Base-by-base conservation (phyloP, 768 basidiomycete species). In the Leccinum disarticulatum region DNA sequence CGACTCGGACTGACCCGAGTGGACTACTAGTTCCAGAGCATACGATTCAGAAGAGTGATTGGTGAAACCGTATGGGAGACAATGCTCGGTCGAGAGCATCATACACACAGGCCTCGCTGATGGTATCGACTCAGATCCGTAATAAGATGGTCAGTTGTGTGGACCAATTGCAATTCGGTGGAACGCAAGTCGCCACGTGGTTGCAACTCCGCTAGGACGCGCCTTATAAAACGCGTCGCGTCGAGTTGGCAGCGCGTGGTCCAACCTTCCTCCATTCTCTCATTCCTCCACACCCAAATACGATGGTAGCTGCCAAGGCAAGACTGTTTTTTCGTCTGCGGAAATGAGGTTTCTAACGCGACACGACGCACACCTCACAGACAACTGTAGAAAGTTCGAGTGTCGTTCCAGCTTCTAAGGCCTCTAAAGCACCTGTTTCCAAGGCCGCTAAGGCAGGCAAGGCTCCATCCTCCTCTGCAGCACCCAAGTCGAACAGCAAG, bases 401-500 rank as follows among this genome's bases (percentile, higher is more conserved):
- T 1, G 43, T 22, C 28, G 55, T 56, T 35, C 77, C 81, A 49
- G 67, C 70, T 43, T 74, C 72, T 52, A 75, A 70, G 22, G 67
- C 68, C 2, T 50, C 64, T 43, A 74, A 74, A 60, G 65, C 69
- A 6, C 73, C 71, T 14, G 68, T 68, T 49, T 83, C 83, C 63
- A 80, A 79, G 62, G 81, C 70, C 52, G 83, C 82, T 61, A 80
- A 79, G 61, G 82, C 81, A 50, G 74, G 74, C 70, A 84, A 85
- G 71, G 83, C 82, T 52, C 83, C 84, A 59, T 78, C 70, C 25
- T 77, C 78, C 54, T 73, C 79, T 60, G 74, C 76, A 10, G 72
- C 41, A 67, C 69, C 67, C 36, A 77, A 67, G 76, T 22, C 57
- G 10, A 73, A 76, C 17, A 75, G 76, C 65, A 77, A 27, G 13